phyloP scores from a whole-genome alignment of 176 grass and related monocot genomes.

The Chrysopogon serrulatus region DNA sequence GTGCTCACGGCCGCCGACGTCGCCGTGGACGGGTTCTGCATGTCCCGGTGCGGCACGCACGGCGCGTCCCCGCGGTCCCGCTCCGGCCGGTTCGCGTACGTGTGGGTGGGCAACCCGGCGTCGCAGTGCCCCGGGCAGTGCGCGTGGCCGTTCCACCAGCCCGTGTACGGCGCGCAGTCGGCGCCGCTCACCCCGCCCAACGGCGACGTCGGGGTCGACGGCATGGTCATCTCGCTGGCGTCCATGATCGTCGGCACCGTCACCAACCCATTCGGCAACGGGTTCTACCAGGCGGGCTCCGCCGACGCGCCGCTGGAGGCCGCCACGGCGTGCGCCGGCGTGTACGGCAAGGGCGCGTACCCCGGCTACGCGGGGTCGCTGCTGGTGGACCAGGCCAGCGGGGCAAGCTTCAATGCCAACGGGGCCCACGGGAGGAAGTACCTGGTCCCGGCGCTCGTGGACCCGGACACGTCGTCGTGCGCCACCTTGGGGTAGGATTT shows the following conservation, averaged over 20 bases:
- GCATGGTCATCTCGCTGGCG: constrained; percentile 85
- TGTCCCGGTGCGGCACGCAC: constrained; percentile 84
- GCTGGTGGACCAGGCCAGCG: constrained; percentile 51
- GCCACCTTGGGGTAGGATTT: constrained; percentile 67
- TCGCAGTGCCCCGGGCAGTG: constrained; percentile 83
- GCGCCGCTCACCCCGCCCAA: constrained; percentile 76
- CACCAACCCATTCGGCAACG: constrained; percentile 84
- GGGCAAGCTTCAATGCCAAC: constrained; percentile 79
- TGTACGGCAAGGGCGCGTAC: constrained; percentile 86
- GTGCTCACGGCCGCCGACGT: constrained; percentile 86
- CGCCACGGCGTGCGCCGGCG: constrained; percentile 85
- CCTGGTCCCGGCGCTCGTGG: constrained; percentile 75
- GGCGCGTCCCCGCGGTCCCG: constrained; percentile 47
- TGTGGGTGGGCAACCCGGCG: constrained; percentile 92
- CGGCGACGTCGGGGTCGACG: constrained; percentile 85
- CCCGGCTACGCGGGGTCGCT: constrained; percentile 69
- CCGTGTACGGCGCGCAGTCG: constrained; percentile 75
- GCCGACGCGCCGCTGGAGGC: constrained; percentile 80
- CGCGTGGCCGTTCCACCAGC: constrained; percentile 98
- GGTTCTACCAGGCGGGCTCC: constrained; percentile 80
- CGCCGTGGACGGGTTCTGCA: constrained; percentile 82
- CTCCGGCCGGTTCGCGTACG: constrained; percentile 63
- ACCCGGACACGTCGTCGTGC: constrained; percentile 74
- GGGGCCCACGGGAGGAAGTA: constrained; percentile 72
- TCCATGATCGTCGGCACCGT: constrained; percentile 77